Conservation (phyloP, 1,284 basidiomycete species). For the Anthracocystis walkeri region DNA sequence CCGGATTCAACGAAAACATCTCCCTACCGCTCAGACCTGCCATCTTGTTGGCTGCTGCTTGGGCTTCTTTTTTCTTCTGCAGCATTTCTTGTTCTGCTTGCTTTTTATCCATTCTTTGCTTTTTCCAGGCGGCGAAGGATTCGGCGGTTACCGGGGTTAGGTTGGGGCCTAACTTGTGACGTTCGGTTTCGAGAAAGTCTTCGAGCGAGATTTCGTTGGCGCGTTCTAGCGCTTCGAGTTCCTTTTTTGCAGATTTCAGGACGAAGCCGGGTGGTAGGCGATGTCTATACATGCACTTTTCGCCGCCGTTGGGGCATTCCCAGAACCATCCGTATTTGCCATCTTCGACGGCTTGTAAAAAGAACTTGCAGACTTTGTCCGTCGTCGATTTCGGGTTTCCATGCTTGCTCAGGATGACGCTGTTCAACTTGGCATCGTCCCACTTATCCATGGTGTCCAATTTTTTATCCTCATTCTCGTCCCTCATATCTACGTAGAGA, state of each 20-base stretch:
- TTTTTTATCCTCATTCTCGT: conserved; percentile 73
- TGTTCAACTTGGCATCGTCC: conserved; percentile 92
- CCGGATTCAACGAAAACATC: conserved; percentile 90
- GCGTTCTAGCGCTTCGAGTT: conserved; percentile 78
- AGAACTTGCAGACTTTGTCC: conserved; percentile 94
- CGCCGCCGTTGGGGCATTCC: conserved; percentile 73
- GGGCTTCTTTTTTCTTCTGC: conserved; percentile 85
- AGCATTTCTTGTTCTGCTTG: conserved; percentile 87
- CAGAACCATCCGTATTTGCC: conserved; percentile 94
- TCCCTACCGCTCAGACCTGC: conserved; percentile 95
- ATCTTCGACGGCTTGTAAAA: conserved; percentile 94
- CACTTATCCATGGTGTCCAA: conserved; percentile 96
- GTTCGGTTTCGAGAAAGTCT: conserved; percentile 98
- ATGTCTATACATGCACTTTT: conserved; percentile 93
- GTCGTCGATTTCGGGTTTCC: conserved; percentile 93
- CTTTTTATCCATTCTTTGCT: conserved; percentile 73
- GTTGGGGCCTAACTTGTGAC: conserved; percentile 76
- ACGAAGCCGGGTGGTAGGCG: conserved; percentile 88
- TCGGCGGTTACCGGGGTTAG: conserved; percentile 96
- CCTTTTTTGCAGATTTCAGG: conserved; percentile 83
- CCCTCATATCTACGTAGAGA: conserved; percentile 88
- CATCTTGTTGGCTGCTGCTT: conserved; percentile 88
- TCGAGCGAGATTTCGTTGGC: conserved; percentile 87
- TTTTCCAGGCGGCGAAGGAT: conserved; percentile 93
- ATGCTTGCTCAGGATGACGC: conserved; percentile 86